phyloP scores from a whole-genome alignment of 2,329 filamentous ascomycete genomes.

The Colletotrichum echinochloae region DNA sequence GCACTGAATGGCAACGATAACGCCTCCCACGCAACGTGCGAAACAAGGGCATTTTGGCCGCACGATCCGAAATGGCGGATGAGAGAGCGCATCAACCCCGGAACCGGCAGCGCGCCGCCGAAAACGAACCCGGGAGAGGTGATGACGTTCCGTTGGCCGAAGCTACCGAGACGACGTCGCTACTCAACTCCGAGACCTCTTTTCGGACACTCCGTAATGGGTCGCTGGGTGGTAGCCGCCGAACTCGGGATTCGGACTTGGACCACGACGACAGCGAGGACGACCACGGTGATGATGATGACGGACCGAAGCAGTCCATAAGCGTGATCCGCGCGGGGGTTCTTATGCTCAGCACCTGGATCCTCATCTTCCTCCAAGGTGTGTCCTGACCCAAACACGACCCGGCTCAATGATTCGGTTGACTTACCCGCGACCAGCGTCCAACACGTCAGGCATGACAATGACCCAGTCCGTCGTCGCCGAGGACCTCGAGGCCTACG shows the following conservation, averaged over 20 bases:
- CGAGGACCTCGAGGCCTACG: slow-evolving; percentile 78
- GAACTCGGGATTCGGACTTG: slow-evolving; percentile 21
- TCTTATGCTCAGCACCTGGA: slow-evolving; percentile 65
- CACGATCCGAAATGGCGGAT: slow-evolving; percentile 15
- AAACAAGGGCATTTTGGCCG: slow-evolving; percentile 28
- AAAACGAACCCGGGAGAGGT: background rate
- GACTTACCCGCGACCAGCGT: slow-evolving; percentile 51
- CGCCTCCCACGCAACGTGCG: slow-evolving; percentile 4
- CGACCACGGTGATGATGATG: slow-evolving; percentile 20
- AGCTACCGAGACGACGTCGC: slow-evolving; percentile 39
- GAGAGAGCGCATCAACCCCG: background rate
- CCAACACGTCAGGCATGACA: slow-evolving; percentile 84
- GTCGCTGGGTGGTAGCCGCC: slow-evolving; percentile 23
- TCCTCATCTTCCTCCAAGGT: slow-evolving; percentile 70
- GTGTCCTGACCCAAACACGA: slow-evolving; percentile 42
- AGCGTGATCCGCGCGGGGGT: slow-evolving; percentile 52
- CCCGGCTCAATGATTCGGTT: slow-evolving; percentile 17
- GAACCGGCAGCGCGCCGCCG: slow-evolving; percentile 12
- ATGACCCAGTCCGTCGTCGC: slow-evolving; percentile 85
- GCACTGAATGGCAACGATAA: slow-evolving; percentile 21
- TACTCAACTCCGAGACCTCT: slow-evolving; percentile 38
- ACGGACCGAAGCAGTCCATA: slow-evolving; percentile 43
- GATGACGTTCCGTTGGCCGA: slow-evolving; percentile 6
- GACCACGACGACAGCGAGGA: slow-evolving; percentile 21
- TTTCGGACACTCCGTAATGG: slow-evolving; percentile 31